These are phyloP conservation scores for Fusarium nelsonii DNA, from an alignment of 2,329 filamentous ascomycete species.

Conservation along the genomic window DNA sequence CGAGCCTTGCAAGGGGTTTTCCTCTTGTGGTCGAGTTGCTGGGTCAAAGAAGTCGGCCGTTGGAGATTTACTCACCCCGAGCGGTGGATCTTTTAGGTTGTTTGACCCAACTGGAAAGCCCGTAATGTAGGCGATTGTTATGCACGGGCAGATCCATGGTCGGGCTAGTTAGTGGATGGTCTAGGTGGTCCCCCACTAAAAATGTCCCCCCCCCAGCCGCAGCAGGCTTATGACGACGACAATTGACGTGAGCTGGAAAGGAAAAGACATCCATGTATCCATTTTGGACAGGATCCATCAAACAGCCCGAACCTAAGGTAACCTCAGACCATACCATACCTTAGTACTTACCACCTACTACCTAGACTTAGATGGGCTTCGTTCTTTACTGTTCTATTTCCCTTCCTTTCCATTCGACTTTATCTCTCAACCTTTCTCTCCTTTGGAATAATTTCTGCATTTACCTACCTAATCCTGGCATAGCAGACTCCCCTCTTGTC, in stretches of 20 bases:
- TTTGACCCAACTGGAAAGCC: slow-evolving; percentile 24
- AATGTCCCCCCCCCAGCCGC: slow-evolving; percentile 9
- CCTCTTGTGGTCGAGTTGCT: not conserved
- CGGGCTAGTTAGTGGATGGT: not conserved
- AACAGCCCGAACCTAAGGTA: slow-evolving; percentile 9
- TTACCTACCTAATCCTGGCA: not conserved
- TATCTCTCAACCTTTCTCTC: slow-evolving; percentile 8
- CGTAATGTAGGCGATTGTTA: slow-evolving; percentile 1
- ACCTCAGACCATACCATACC: slow-evolving; percentile 32
- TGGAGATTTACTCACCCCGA: slow-evolving; percentile 5
- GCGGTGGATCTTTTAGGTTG: slow-evolving; percentile 15
- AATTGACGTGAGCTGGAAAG: slow-evolving; percentile 15
- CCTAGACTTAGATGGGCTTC: slow-evolving; percentile 14
- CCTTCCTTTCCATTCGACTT: slow-evolving; percentile 26
- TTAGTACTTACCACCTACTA: not conserved
- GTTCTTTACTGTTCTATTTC: slow-evolving; percentile 37
- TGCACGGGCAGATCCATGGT: slow-evolving; percentile 27
- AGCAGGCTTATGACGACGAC: slow-evolving; percentile 38
- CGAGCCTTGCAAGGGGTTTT: not conserved
- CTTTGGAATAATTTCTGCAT: slow-evolving; percentile 5
- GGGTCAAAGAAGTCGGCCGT: slow-evolving; percentile 6
- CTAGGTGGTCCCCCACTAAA: slow-evolving; percentile 22
- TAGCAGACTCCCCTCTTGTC: slow-evolving; percentile 7
- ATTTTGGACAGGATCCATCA: not conserved
- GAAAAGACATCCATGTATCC: slow-evolving; percentile 17